Evolutionary conservation across 805 yeast species (phyloP).

Genomic region (Isabelozyma gotoi): DNA sequence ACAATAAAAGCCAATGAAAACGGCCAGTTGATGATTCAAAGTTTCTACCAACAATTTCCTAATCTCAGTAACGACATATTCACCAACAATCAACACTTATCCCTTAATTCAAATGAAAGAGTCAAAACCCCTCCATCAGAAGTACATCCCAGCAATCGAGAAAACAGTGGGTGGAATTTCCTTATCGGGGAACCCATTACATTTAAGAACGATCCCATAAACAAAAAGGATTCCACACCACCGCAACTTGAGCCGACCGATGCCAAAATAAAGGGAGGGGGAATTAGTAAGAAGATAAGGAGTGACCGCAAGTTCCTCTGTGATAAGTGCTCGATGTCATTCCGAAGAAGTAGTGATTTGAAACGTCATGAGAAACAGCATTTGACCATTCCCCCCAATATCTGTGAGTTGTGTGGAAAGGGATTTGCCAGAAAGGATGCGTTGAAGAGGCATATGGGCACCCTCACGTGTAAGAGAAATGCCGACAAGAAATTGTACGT

Average conservation of each 20-base stretch:
- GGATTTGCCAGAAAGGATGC: slow-evolving; percentile 87
- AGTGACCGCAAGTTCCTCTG: slow-evolving; percentile 51
- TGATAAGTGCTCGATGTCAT: slow-evolving; percentile 57
- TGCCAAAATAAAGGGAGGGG: slow-evolving; percentile 1
- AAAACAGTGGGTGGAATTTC: slow-evolving; percentile 33
- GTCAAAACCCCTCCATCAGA: background rate
- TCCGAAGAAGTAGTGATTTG: slow-evolving; percentile 67
- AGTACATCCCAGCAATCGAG: slow-evolving; percentile 9
- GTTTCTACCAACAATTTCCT: slow-evolving; percentile 42
- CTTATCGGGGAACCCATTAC: slow-evolving; percentile 21
- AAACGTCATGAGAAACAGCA: slow-evolving; percentile 78
- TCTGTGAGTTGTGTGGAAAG: slow-evolving; percentile 74
- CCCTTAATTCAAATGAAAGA: background rate
- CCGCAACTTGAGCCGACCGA: background rate
- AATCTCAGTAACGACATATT: slow-evolving; percentile 43
- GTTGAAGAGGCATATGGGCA: slow-evolving; percentile 69
- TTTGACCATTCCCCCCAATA: slow-evolving; percentile 67
- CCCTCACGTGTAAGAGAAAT: slow-evolving; percentile 73
- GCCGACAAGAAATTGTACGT: slow-evolving; percentile 49
- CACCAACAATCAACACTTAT: slow-evolving; percentile 8
- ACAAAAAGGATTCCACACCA: background rate
- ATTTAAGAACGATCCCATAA: background rate
- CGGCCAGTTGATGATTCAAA: slow-evolving; percentile 43
- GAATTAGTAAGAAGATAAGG: slow-evolving; percentile 4
- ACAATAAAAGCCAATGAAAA: slow-evolving; percentile 34